Conservation (phyloP, 257 asterid genomes). For the Przewalskia tangutica region DNA sequence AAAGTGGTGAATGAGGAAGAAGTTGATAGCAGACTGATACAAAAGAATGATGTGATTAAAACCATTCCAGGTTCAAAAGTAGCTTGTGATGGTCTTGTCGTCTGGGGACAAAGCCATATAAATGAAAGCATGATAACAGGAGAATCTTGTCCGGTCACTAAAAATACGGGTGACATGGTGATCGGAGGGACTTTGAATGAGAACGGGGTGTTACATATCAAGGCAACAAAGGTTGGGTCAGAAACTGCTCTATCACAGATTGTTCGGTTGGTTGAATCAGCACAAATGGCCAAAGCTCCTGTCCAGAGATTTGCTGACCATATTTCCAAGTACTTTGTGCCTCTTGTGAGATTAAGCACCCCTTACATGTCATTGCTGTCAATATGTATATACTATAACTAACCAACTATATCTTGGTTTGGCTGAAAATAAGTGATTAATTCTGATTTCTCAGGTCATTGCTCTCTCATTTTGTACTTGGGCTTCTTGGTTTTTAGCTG, state of each 20-base stretch:
- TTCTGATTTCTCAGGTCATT: constrained; percentile 35
- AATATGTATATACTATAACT: neutral
- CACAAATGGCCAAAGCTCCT: constrained; percentile 63
- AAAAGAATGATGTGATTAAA: constrained; percentile 49
- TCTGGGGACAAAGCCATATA: constrained; percentile 53
- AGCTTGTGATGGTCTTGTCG: constrained; percentile 50
- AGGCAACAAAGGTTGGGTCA: constrained; percentile 60
- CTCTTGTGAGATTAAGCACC: constrained; percentile 27
- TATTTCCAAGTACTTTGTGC: constrained; percentile 54
- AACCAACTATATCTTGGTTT: neutral
- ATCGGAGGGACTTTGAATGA: constrained; percentile 57
- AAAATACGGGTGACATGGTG: constrained; percentile 36
- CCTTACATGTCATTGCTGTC: neutral
- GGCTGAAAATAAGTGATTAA: neutral
- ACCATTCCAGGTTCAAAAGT: constrained; percentile 59
- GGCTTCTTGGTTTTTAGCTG: constrained; percentile 66
- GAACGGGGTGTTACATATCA: constrained; percentile 43
- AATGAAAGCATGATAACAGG: constrained; percentile 74
- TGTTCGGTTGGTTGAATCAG: constrained; percentile 53
- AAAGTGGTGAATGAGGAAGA: constrained; percentile 43
- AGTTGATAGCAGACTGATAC: constrained; percentile 42
- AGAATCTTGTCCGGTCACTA: constrained; percentile 43
- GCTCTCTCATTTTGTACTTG: constrained; percentile 44
- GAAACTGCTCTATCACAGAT: constrained; percentile 62
- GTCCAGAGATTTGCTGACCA: constrained; percentile 61